A percentile compares a stretch with the other conserved stretches of the same genome.
phyloP scores from a whole-genome alignment of 2,329 filamentous ascomycete species.

The Mycosphaerella sp. region DNA sequence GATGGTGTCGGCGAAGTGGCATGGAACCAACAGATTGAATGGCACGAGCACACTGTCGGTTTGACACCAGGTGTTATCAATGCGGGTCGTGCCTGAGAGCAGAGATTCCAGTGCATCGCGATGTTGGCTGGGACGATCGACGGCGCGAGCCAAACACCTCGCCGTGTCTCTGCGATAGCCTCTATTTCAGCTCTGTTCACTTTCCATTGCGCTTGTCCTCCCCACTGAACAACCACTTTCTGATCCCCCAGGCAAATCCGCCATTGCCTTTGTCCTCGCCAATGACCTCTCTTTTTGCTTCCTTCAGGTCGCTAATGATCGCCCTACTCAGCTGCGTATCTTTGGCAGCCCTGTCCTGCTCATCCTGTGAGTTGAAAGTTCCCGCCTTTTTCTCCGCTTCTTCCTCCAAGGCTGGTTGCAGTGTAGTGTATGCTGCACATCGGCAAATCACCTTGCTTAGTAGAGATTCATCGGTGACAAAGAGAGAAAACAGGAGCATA shows the following conservation, averaged over 20 bases:
- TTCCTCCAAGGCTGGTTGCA: slow-evolving; percentile 29
- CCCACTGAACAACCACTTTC: slow-evolving; percentile 15
- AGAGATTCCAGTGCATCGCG: too few species aligned
- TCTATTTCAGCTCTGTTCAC: neutral
- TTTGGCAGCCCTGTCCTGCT: slow-evolving; percentile 7
- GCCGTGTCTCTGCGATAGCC: too few species aligned
- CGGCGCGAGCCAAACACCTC: too few species aligned
- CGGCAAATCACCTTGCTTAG: too few species aligned
- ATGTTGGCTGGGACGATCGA: neutral
- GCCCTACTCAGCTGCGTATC: slow-evolving; percentile 23
- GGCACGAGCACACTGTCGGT: neutral
- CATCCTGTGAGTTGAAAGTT: slow-evolving; percentile 23
- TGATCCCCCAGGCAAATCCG: slow-evolving; percentile 28
- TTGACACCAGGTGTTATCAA: too few species aligned
- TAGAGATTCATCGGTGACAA: neutral
- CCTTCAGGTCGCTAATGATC: slow-evolving; percentile 25
- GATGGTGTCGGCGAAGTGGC: neutral
- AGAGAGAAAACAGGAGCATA: neutral
- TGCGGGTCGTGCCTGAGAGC: too few species aligned
- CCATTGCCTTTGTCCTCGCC: slow-evolving; percentile 8
- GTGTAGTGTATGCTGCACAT: slow-evolving; percentile 26
- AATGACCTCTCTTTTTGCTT: slow-evolving; percentile 22
- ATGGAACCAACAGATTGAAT: neutral
- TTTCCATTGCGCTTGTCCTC: neutral
- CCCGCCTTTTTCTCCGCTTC: slow-evolving; percentile 25